phyloP scores from a whole-genome alignment of 2,329 filamentous ascomycete genomes.

The Didymella arachidicola region DNA sequence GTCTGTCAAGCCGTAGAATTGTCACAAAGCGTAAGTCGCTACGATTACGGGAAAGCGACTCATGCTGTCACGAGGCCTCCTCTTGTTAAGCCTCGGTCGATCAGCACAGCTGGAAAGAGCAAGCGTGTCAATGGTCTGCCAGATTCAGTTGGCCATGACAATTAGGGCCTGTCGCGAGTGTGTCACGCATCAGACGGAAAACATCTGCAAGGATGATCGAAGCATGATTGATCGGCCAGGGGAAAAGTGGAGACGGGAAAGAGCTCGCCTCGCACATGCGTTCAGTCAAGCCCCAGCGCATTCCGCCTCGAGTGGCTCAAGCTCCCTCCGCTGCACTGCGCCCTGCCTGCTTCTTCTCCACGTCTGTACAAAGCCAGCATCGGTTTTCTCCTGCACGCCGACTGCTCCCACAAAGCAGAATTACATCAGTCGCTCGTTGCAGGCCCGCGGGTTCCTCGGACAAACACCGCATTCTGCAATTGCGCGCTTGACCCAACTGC shows the following conservation, averaged over 20 bases:
- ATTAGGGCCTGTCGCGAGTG: constrained; percentile 11
- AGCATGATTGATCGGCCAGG: constrained; percentile 4
- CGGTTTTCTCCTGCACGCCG: background rate
- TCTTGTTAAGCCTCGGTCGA: constrained; percentile 9
- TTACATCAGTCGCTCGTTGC: constrained; percentile 6
- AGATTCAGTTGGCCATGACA: constrained; percentile 3
- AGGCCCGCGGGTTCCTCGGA: constrained; percentile 6
- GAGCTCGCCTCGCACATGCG: constrained; percentile 20
- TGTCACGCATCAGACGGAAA: constrained; percentile 1
- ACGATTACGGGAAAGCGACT: background rate
- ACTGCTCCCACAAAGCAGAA: background rate
- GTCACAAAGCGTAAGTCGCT: background rate
- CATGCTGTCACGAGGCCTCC: constrained; percentile 3
- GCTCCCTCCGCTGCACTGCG: background rate
- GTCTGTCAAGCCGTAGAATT: background rate
- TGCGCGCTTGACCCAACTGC: constrained; percentile 15
- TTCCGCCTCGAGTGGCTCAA: constrained; percentile 3
- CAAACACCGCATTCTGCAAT: constrained; percentile 17
- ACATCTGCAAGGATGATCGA: constrained; percentile 1
- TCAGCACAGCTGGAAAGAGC: background rate
- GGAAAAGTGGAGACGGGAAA: constrained; percentile 14
- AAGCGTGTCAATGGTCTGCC: background rate
- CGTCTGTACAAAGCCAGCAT: background rate
- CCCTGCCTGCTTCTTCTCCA: background rate
- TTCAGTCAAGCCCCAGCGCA: constrained; percentile 18